Evolutionary conservation across 2,329 filamentous ascomycete genomes (phyloP).

Genomic region (Simplicillium aogashimaense): DNA sequence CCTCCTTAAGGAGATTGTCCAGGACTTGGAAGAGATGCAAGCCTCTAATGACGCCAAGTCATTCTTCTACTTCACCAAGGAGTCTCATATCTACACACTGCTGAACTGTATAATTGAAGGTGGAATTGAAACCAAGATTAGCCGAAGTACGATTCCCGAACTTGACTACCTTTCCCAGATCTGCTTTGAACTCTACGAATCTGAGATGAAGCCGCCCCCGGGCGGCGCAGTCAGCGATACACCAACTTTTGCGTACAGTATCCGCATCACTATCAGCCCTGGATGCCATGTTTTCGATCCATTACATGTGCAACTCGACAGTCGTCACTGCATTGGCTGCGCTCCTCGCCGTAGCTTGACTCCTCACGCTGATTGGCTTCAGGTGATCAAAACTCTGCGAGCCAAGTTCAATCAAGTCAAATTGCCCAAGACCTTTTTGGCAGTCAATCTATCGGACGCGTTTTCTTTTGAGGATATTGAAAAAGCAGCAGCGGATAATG

Average conservation of each 20-base stretch:
- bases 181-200: slow-evolving; percentile 96
- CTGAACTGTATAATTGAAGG: slow-evolving; percentile 97
- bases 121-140: slow-evolving; percentile 93
- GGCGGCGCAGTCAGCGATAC: slow-evolving; percentile 36
- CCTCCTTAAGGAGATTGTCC: slow-evolving; percentile 90
- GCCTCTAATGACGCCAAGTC: slow-evolving; percentile 88
- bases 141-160: slow-evolving; percentile 88
- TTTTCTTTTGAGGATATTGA: slow-evolving; percentile 50
- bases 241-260: slow-evolving; percentile 83
- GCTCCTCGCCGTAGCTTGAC: slow-evolving; percentile 85
- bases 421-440: slow-evolving; percentile 55
- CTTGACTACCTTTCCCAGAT: slow-evolving; percentile 97
- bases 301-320: slow-evolving; percentile 90
- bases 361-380: slow-evolving; percentile 87
- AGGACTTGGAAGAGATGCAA: slow-evolving; percentile 94
- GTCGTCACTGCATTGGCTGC: slow-evolving; percentile 90
- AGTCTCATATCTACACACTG: slow-evolving; percentile 96
- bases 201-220: slow-evolving; percentile 56
- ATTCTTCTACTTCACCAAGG: slow-evolving; percentile 99
- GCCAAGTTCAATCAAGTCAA: slow-evolving; percentile 87
- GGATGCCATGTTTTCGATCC: slow-evolving; percentile 96
- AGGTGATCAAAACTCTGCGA: slow-evolving; percentile 89
- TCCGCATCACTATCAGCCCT: slow-evolving; percentile 90
- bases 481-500: slow-evolving; percentile 35
- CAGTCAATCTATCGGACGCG: slow-evolving; percentile 53